phyloP scores from a whole-genome alignment of 2,329 filamentous ascomycete genomes.

The Arthrinium phaeospermum region DNA sequence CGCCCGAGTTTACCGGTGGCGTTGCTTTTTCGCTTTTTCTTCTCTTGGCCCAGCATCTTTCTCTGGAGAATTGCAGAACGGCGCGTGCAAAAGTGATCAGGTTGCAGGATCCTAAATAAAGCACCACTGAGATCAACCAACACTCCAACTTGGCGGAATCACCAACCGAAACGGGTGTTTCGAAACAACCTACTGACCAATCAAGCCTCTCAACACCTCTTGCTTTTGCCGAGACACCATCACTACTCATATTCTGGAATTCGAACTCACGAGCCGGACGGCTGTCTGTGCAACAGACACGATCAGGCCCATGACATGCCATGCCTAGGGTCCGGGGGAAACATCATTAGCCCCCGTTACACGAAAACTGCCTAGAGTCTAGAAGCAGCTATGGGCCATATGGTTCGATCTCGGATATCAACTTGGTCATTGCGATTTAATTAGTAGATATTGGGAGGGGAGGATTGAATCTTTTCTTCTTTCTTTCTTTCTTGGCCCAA shows the following conservation, averaged over 20 bases:
- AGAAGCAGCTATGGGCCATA: background rate
- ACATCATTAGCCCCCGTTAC: background rate
- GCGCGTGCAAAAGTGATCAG: background rate
- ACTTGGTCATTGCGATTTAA: slow-evolving; percentile 8
- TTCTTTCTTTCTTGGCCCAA: background rate
- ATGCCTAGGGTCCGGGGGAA: background rate
- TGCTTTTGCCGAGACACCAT: background rate
- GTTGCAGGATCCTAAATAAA: slow-evolving; percentile 8
- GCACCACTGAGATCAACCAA: background rate
- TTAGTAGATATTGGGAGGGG: slow-evolving; percentile 14
- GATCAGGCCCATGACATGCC: background rate
- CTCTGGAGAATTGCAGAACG: background rate
- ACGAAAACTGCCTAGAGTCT: background rate
- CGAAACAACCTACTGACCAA: background rate
- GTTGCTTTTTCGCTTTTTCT: background rate
- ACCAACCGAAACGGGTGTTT: background rate
- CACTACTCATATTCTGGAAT: background rate
- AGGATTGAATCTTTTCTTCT: background rate
- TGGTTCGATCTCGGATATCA: background rate
- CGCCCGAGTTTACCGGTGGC: background rate
- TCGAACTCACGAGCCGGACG: background rate
- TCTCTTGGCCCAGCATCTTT: background rate
- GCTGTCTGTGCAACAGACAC: background rate
- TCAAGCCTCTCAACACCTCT: background rate
- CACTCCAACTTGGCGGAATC: background rate